These are phyloP conservation scores for Pleurostoma richardsiae DNA, from an alignment of 2,329 filamentous ascomycete species.

Conservation along the genomic window DNA sequence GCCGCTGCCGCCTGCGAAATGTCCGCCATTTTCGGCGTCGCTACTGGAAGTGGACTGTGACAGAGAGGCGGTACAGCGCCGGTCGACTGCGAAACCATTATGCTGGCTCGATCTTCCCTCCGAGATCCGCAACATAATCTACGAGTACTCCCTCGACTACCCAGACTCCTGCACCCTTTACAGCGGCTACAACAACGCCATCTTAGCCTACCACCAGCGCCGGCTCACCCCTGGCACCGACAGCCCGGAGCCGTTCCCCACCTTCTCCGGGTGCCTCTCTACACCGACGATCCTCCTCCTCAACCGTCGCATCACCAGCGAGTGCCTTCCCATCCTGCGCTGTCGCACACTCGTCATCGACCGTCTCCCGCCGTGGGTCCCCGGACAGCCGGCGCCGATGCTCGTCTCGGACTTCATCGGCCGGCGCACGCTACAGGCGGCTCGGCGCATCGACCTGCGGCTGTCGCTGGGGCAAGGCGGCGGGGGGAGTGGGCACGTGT, in stretches of 20 bases:
- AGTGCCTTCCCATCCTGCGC: conserved; percentile 21
- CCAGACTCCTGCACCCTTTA: conserved; percentile 21
- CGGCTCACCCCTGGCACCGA: neutral
- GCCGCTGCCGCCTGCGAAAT: too few species aligned
- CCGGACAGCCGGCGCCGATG: conserved; percentile 16
- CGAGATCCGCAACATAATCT: conserved; percentile 28
- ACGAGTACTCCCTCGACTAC: conserved; percentile 19
- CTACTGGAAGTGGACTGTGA: too few species aligned
- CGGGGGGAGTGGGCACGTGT: conserved; percentile 18
- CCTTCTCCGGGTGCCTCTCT: conserved; percentile 6
- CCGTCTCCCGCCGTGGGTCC: conserved; percentile 26
- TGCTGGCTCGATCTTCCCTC: conserved; percentile 23
- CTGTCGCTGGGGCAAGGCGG: conserved; percentile 20
- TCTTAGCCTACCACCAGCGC: conserved; percentile 6
- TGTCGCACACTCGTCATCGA: conserved; percentile 22
- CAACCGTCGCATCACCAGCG: conserved; percentile 24
- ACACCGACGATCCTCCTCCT: conserved; percentile 28
- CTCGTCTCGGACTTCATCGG: conserved; percentile 20
- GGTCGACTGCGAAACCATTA: neutral
- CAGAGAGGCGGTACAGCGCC: too few species aligned
- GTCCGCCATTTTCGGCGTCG: too few species aligned
- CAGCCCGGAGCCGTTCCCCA: conserved; percentile 1
- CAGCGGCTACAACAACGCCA: conserved; percentile 20
- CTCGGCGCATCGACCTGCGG: conserved; percentile 22
- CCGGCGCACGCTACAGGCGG: conserved; percentile 21